Evolutionary conservation across 768 basidiomycete genomes (phyloP).

Genomic region (Tulasnella sp.): DNA sequence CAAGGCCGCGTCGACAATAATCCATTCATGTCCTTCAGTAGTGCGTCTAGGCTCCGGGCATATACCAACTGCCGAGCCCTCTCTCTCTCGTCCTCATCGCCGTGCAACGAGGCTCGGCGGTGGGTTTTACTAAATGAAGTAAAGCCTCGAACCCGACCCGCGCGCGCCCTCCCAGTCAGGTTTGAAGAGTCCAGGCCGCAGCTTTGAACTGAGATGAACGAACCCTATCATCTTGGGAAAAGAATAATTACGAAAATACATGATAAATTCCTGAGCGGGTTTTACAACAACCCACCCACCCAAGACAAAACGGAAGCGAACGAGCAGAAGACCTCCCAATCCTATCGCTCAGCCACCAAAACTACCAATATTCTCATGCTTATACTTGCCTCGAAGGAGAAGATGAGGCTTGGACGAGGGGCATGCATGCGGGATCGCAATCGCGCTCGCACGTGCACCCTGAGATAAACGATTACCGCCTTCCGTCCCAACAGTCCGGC

Average conservation of each 20-base stretch:
- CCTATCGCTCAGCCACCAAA: too few relatives aligned
- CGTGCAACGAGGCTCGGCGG: neutral
- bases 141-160: neutral
- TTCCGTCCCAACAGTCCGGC: neutral
- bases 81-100: neutral
- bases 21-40: too few relatives aligned
- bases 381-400: too few relatives aligned
- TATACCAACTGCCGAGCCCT: neutral
- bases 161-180: too few relatives aligned
- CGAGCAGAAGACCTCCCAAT: too few relatives aligned
- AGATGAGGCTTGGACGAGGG: neutral
- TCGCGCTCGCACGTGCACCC: neutral
- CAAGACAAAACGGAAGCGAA: neutral
- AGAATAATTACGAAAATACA: too few relatives aligned
- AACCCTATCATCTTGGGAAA: neutral
- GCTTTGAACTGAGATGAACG: neutral
- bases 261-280: neutral
- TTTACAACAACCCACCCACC: neutral
- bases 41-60: too few relatives aligned
- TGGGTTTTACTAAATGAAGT: neutral
- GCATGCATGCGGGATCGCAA: neutral
- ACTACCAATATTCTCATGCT: too few relatives aligned
- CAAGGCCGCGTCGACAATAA: too few relatives aligned
- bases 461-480: neutral
- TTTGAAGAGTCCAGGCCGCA: neutral